These are phyloP conservation scores for Kitagawia praeruptora DNA, from an alignment of 129 eudicot genomes.

Conservation along the genomic window DNA sequence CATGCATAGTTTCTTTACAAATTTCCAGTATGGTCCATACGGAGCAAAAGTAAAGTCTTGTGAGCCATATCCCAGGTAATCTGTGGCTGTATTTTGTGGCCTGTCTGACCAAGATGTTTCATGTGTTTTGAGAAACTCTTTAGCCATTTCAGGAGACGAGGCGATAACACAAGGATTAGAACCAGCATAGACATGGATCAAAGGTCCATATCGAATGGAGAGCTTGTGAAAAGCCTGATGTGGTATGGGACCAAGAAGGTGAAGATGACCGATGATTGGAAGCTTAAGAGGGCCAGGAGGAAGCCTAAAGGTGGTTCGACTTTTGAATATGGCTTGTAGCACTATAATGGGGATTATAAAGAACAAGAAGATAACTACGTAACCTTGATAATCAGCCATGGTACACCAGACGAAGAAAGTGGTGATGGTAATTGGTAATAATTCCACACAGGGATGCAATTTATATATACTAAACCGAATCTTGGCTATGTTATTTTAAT, in stretches of 20 bases:
- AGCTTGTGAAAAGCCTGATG: constrained; percentile 60
- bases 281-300: constrained; percentile 47
- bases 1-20: constrained; percentile 56
- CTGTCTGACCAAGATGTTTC: constrained; percentile 40
- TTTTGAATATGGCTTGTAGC: constrained; percentile 12
- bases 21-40: constrained; percentile 58
- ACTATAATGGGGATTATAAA: not conserved
- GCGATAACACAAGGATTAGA: constrained; percentile 46
- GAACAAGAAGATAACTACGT: not conserved
- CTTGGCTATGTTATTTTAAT: not conserved
- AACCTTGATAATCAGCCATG: constrained; percentile 1
- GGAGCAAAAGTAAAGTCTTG: constrained; percentile 65
- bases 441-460: not conserved
- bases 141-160: constrained; percentile 58
- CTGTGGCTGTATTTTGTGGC: constrained; percentile 29
- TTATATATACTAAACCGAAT: not conserved
- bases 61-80: constrained; percentile 52
- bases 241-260: constrained; percentile 52
- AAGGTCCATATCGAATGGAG: constrained; percentile 33
- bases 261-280: constrained; percentile 70
- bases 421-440: not conserved
- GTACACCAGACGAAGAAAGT: not conserved
- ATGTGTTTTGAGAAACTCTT: constrained; percentile 47
- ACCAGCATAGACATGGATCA: constrained; percentile 42
- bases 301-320: constrained; percentile 18